These are phyloP conservation scores for Rhizoctonia solani DNA, from an alignment of 1,284 basidiomycete genomes.

Conservation along the genomic window DNA sequence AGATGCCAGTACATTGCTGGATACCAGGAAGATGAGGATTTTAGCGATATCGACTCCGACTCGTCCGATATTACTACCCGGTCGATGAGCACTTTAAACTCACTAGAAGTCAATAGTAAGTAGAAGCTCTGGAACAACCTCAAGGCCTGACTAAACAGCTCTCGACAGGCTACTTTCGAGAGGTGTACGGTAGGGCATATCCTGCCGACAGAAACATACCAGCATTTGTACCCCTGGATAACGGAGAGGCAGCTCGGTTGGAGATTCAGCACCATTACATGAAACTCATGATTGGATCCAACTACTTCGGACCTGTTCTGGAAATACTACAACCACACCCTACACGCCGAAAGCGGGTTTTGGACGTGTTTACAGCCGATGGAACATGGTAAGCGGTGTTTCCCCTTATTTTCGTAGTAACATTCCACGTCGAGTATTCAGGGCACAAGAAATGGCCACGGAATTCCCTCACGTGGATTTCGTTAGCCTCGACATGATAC, in stretches of 20 bases:
- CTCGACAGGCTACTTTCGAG: conserved; percentile 11
- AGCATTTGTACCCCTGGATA: conserved; percentile 8
- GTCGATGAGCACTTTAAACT: conserved; percentile 23
- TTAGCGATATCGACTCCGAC: conserved; percentile 10
- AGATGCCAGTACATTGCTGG: background rate
- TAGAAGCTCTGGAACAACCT: background rate
- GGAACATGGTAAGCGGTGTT: conserved; percentile 24
- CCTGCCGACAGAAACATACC: conserved; percentile 22
- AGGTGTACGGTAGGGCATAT: conserved; percentile 27
- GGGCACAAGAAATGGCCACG: conserved; percentile 23
- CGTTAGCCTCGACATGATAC: conserved; percentile 23
- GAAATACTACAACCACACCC: background rate
- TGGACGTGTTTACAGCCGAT: conserved; percentile 20
- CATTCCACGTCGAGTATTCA: background rate
- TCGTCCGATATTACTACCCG: conserved; percentile 3
- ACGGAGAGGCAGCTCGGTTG: conserved; percentile 6
- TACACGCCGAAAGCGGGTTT: conserved; percentile 5
- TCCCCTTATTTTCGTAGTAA: background rate
- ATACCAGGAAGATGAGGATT: background rate
- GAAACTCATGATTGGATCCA: conserved; percentile 9
- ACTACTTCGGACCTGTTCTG: conserved; percentile 18
- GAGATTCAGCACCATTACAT: conserved; percentile 25
- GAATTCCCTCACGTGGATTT: conserved; percentile 27
- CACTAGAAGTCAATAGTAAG: conserved; percentile 24
- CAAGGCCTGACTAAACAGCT: too few relatives aligned